These are phyloP conservation scores for Striga hermonthica DNA, from an alignment of 305 asterid genomes.

Conservation along the genomic window DNA sequence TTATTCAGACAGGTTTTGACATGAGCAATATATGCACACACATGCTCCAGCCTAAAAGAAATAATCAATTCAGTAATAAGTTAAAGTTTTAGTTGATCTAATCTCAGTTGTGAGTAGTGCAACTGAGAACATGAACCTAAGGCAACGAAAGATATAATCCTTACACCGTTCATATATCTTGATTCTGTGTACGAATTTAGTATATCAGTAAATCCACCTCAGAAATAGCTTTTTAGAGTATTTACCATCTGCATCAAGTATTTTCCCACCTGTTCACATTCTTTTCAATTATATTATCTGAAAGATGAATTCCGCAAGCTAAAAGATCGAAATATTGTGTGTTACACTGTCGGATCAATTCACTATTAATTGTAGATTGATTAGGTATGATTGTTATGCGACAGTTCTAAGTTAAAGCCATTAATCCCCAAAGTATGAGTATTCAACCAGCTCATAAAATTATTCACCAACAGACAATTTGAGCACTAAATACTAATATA, in stretches of 20 bases:
- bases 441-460: neutral
- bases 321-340: neutral
- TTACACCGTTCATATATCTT: too few relatives aligned
- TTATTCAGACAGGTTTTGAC: neutral
- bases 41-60: neutral
- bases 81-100: neutral
- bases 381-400: neutral
- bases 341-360: neutral
- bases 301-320: neutral
- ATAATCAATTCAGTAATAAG: neutral
- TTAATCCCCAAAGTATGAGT: neutral
- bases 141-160: too few relatives aligned
- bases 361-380: neutral
- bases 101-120: neutral
- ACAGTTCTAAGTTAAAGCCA: neutral
- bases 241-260: neutral
- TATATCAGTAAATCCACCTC: neutral
- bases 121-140: neutral
- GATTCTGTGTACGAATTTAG: too few relatives aligned
- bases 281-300: too few relatives aligned
- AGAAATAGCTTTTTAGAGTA: neutral
- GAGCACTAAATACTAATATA: conserved; percentile 1
- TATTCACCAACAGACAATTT: neutral
- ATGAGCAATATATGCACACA: neutral
- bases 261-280: neutral